Conservation (phyloP, 2,329 filamentous ascomycete species). For the Fusarium haematococcum region DNA sequence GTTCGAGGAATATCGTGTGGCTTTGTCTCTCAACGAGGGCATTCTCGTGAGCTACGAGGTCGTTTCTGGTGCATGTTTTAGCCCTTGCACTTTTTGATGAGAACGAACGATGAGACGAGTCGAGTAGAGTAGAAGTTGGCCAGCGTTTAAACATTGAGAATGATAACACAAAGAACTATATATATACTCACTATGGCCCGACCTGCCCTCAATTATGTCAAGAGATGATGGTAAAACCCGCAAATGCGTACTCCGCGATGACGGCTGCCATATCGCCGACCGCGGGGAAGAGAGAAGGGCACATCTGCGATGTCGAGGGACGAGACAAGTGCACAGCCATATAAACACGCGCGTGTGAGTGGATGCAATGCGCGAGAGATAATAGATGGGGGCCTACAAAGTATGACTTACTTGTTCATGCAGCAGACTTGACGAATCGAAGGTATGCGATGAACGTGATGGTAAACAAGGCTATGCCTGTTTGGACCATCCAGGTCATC, state of each 20-base stretch:
- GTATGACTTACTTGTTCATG: slow-evolving; percentile 33
- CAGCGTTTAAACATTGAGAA: too few species aligned
- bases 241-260: slow-evolving; percentile 37
- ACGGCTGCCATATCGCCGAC: slow-evolving; percentile 3
- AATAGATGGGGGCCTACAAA: slow-evolving; percentile 2
- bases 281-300: background rate
- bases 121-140: background rate
- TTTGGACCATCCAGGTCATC: slow-evolving; percentile 26
- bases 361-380: background rate
- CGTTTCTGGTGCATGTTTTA: slow-evolving; percentile 31
- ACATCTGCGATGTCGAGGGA: background rate
- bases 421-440: slow-evolving; percentile 14
- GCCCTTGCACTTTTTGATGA: background rate
- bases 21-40: slow-evolving; percentile 46
- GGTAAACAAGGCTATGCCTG: slow-evolving; percentile 30
- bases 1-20: slow-evolving; percentile 39
- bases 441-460: background rate
- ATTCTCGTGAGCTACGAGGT: slow-evolving; percentile 36
- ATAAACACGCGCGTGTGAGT: background rate
- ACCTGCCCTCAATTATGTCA: background rate
- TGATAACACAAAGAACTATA: background rate
- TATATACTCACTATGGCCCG: slow-evolving; percentile 24
- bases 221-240: background rate
- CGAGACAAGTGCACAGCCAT: background rate
- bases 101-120: background rate